Evolutionary conservation across 2,329 filamentous ascomycete genomes (phyloP).

Genomic region (Talaromyces sp.): DNA sequence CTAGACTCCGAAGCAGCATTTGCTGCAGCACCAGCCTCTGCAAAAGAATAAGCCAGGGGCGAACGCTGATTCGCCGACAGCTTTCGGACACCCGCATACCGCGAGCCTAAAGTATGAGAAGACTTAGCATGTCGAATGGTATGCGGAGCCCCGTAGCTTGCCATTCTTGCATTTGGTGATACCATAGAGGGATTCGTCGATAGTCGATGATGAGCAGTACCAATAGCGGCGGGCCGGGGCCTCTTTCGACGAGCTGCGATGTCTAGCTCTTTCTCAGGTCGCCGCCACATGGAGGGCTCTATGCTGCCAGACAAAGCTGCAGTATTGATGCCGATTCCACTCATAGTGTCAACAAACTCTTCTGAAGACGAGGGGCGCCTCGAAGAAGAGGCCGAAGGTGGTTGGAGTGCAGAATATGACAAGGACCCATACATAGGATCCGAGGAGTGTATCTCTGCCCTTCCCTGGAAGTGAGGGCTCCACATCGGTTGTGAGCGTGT

Average conservation of each 20-base stretch:
- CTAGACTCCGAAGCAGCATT: constrained; percentile 35
- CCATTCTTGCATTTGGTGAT: constrained; percentile 39
- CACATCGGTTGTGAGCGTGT: constrained; percentile 26
- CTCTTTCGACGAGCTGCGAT: constrained; percentile 46
- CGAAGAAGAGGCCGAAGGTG: constrained; percentile 27
- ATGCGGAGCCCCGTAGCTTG: constrained; percentile 34
- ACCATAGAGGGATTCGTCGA: constrained; percentile 39
- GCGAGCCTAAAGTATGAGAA: constrained; percentile 42
- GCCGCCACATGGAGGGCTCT: constrained; percentile 32
- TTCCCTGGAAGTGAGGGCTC: constrained; percentile 22
- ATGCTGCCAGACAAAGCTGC: constrained; percentile 26
- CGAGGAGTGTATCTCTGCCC: constrained; percentile 23
- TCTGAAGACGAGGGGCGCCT: constrained; percentile 34
- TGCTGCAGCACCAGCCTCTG: constrained; percentile 43
- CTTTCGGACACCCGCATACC: constrained; percentile 47
- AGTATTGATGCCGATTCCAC: constrained; percentile 36
- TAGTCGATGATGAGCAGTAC: constrained; percentile 40
- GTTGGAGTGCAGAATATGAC: constrained; percentile 31
- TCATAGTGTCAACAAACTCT: constrained; percentile 32
- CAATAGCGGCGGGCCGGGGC: constrained; percentile 46
- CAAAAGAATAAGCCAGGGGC: constrained; percentile 45
- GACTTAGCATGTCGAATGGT: constrained; percentile 47
- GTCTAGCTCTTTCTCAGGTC: constrained; percentile 42
- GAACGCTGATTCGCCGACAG: constrained; percentile 45
- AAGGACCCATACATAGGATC: constrained; percentile 32